Evolutionary conservation across 768 basidiomycete species (phyloP).

Genomic region (Pulveroboletus frians): DNA sequence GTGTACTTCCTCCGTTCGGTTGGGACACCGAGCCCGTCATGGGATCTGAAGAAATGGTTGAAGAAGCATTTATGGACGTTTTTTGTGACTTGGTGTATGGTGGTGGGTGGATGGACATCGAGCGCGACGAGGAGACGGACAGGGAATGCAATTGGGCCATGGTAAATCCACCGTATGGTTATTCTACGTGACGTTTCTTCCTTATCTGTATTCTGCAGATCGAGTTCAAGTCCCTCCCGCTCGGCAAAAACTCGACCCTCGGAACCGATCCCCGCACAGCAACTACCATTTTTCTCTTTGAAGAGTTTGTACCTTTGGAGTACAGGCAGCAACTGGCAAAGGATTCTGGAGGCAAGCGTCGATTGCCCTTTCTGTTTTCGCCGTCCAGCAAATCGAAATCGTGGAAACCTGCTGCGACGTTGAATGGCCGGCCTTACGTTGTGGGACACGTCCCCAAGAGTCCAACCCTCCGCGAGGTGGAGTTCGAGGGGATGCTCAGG

Average conservation of each 20-base stretch:
- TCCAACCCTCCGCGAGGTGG: constrained; percentile 56
- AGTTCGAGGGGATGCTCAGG: constrained; percentile 73
- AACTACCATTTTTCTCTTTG: constrained; percentile 73
- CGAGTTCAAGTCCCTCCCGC: constrained; percentile 78
- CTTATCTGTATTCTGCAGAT: constrained; percentile 48
- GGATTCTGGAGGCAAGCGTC: constrained; percentile 48
- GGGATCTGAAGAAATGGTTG: constrained; percentile 75
- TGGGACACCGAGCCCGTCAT: constrained; percentile 88
- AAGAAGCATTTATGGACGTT: constrained; percentile 86
- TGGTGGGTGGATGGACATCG: constrained; percentile 80
- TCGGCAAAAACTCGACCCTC: constrained; percentile 20
- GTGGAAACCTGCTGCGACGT: constrained; percentile 80
- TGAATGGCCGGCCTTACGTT: constrained; percentile 75
- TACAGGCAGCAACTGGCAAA: constrained; percentile 71
- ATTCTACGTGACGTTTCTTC: neutral
- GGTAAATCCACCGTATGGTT: constrained; percentile 42
- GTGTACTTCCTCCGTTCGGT: constrained; percentile 72
- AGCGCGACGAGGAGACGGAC: constrained; percentile 65
- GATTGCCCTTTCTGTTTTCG: constrained; percentile 66
- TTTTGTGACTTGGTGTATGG: constrained; percentile 80
- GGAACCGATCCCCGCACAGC: constrained; percentile 65
- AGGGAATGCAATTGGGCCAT: constrained; percentile 90
- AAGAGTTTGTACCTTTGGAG: constrained; percentile 90
- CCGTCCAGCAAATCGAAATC: constrained; percentile 42
- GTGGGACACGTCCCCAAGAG: constrained; percentile 52